A percentile compares a stretch with the other conserved stretches of the same genome.
Conservation (phyloP, 192 early-diverging fungal genomes). For the Coemansia sp. region DNA sequence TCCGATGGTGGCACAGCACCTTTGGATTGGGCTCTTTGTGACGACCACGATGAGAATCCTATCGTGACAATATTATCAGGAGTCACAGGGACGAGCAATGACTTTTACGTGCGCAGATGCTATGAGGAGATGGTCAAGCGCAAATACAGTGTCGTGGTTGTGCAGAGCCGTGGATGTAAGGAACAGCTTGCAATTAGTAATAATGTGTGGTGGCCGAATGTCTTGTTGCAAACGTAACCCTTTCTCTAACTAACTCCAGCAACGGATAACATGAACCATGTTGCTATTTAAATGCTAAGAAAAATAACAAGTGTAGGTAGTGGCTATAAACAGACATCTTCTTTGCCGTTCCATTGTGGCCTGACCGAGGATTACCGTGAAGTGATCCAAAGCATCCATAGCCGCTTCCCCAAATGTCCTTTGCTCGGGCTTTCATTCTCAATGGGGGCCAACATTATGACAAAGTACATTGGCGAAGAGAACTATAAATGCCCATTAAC, state of each 20-base stretch:
- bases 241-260: no score
- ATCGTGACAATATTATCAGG: constrained; percentile 84
- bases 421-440: constrained; percentile 86
- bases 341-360: constrained; percentile 78
- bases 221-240: background rate
- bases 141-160: constrained; percentile 75
- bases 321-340: constrained; percentile 68
- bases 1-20: constrained; percentile 84
- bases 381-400: constrained; percentile 24
- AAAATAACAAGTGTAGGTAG: constrained; percentile 55
- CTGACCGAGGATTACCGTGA: constrained; percentile 74
- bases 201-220: background rate
- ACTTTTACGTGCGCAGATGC: constrained; percentile 82
- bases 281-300: background rate
- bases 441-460: constrained; percentile 89
- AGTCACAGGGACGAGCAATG: constrained; percentile 88
- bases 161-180: constrained; percentile 87
- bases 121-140: constrained; percentile 62
- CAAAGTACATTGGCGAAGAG: constrained; percentile 87
- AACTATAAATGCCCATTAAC: constrained; percentile 70
- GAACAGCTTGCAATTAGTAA: background rate
- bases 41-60: constrained; percentile 59
- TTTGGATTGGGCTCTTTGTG: constrained; percentile 79
- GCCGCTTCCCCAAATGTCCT: constrained; percentile 64
- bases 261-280: background rate